Percentiles rank a stretch among this genome's conserved stretches.
phyloP scores from a whole-genome alignment of 352 stramenopile species.

The Elongisporangium prolatum region DNA sequence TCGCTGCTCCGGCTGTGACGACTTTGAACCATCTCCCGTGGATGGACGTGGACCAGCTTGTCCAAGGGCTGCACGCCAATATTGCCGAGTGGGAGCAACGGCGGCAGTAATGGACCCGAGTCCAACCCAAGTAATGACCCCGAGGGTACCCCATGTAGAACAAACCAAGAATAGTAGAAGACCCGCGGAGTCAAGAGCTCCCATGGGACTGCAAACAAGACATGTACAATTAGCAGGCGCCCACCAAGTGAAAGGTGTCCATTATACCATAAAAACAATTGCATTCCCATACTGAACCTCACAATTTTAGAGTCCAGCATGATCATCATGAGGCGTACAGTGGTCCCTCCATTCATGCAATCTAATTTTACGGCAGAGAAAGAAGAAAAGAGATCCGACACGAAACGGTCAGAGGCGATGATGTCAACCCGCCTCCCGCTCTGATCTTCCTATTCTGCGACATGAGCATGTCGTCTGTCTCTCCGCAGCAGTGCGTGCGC shows the following conservation, averaged over 20 bases:
- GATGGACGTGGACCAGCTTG: constrained; percentile 45
- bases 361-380: background rate
- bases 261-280: background rate
- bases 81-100: constrained; percentile 46
- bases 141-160: background rate
- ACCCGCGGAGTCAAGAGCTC: background rate
- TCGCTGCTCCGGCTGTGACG: constrained; percentile 50
- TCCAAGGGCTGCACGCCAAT: constrained; percentile 56
- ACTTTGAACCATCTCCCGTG: constrained; percentile 60
- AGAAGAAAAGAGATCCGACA: background rate
- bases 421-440: background rate
- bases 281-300: background rate
- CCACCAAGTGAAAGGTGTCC: background rate
- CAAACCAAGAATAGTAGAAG: background rate
- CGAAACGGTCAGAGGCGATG: background rate
- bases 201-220: background rate
- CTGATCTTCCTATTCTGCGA: background rate
- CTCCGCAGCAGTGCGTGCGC: background rate
- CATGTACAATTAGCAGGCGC: background rate
- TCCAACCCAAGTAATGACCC: background rate
- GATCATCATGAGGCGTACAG: background rate
- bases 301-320: background rate
- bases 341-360: background rate
- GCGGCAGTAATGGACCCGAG: constrained; percentile 9
- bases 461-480: background rate